A percentile compares a stretch with the other conserved stretches of the same genome.
phyloP scores from a whole-genome alignment of 495 filamentous ascomycete species.

The Aspergillus sclerotioniger region DNA sequence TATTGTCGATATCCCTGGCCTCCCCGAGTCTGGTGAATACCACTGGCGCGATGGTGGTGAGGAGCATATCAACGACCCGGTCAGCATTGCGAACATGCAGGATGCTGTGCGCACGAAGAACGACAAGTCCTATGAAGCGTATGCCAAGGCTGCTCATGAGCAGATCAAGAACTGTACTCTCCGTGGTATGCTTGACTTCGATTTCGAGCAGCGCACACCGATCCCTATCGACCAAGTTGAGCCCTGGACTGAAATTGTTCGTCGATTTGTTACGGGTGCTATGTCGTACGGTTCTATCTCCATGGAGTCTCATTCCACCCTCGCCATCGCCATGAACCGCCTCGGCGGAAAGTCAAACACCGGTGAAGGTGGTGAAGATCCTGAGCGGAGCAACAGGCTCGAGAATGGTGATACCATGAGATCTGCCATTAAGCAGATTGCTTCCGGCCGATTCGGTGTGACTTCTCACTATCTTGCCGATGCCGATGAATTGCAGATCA shows the following conservation, averaged over 20 bases:
- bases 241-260: conserved; percentile 98
- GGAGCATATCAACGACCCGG: conserved; percentile 95
- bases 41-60: conserved; percentile 99
- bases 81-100: conserved; percentile 95
- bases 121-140: conserved; percentile 99
- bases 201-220: conserved; percentile 82
- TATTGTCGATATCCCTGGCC: conserved; percentile 76
- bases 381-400: conserved; percentile 82
- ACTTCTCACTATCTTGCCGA: conserved; percentile 98
- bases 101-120: conserved; percentile 98
- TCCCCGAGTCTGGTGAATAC: conserved; percentile 95
- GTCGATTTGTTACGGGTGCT: conserved; percentile 96
- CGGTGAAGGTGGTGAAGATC: conserved; percentile 96
- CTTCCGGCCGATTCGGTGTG: conserved; percentile 96
- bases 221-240: conserved; percentile 98
- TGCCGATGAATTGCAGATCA: conserved; percentile 98
- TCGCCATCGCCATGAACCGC: conserved; percentile 97
- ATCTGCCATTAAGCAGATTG: conserved; percentile 98
- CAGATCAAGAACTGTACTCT: conserved; percentile 98
- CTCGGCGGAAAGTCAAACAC: conserved; percentile 99
- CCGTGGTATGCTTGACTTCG: conserved; percentile 94
- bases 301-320: conserved; percentile 97
- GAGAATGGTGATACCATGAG: conserved; percentile 98
- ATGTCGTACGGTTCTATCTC: conserved; percentile 99
- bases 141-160: conserved; percentile 91